These are phyloP conservation scores for Thuja plicata DNA, from an alignment of 83 land plant genomes.

Conservation along the genomic window DNA sequence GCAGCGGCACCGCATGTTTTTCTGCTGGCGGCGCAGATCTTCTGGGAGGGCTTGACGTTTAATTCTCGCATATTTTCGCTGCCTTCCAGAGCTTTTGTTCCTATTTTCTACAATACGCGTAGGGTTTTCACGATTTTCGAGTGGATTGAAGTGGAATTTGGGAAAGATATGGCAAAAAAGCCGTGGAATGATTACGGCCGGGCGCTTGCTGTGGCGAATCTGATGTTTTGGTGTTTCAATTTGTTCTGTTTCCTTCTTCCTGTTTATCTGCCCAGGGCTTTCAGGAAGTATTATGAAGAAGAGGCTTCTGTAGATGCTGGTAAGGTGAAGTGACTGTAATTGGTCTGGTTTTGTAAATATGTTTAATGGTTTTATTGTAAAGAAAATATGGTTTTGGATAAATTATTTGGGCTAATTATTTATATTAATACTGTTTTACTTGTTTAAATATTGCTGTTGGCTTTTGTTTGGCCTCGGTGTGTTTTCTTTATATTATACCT, in stretches of 20 bases:
- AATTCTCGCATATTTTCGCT: constrained; percentile 38
- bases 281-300: constrained; percentile 41
- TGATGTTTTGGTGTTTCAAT: constrained; percentile 64
- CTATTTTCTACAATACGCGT: constrained; percentile 68
- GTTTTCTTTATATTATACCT: too few species aligned
- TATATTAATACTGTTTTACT: too few species aligned
- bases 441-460: too few species aligned
- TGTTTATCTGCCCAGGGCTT: constrained; percentile 61
- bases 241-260: constrained; percentile 78
- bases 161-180: constrained; percentile 5
- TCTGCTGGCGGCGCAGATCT: constrained; percentile 62
- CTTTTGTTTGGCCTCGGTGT: too few species aligned
- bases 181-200: constrained; percentile 36
- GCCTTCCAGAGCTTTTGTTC: constrained; percentile 68
- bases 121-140: constrained; percentile 62
- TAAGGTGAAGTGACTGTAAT: too few species aligned
- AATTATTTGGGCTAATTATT: too few species aligned
- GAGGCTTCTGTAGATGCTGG: background rate
- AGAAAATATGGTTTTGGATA: too few species aligned
- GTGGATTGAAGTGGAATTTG: constrained; percentile 57
- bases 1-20: constrained; percentile 80
- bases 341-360: too few species aligned
- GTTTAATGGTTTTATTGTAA: too few species aligned
- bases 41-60: constrained; percentile 60
- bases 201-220: constrained; percentile 49